phyloP scores from a whole-genome alignment of 1,284 basidiomycete species.

The Pyrrhoderma lamaoense region DNA sequence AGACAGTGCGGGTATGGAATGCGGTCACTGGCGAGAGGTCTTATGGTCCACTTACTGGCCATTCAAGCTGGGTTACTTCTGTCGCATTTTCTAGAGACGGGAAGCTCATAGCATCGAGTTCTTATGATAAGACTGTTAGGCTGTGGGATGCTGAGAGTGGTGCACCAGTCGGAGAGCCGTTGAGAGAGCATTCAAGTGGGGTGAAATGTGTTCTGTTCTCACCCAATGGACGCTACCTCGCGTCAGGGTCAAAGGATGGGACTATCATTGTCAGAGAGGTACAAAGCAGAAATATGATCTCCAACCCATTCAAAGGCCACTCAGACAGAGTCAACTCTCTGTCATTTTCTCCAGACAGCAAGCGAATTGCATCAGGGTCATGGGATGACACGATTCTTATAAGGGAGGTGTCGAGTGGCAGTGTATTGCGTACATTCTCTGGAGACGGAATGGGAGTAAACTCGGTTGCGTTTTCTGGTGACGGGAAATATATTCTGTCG shows the following conservation, averaged over 20 bases:
- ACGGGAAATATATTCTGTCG: constrained; percentile 18
- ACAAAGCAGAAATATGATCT: neutral
- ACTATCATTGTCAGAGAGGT: neutral
- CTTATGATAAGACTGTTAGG: neutral
- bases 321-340: too few relatives aligned
- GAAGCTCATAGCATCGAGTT: neutral
- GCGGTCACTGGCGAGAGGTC: too few relatives aligned
- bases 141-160: neutral
- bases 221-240: neutral
- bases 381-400: neutral
- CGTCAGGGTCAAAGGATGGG: neutral
- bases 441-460: constrained; percentile 1
- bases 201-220: neutral
- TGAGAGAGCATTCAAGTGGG: constrained; percentile 73
- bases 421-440: neutral
- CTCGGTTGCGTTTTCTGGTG: constrained; percentile 11
- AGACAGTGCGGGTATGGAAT: too few relatives aligned
- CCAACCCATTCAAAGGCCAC: neutral
- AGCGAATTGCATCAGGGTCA: neutral
- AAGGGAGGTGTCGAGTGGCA: neutral
- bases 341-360: neutral
- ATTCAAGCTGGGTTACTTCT: neutral
- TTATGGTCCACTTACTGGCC: too few relatives aligned
- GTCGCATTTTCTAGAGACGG: neutral
- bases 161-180: constrained; percentile 53